Conservation (phyloP, 2,329 filamentous ascomycete species). For the Aspergillus clavatus region DNA sequence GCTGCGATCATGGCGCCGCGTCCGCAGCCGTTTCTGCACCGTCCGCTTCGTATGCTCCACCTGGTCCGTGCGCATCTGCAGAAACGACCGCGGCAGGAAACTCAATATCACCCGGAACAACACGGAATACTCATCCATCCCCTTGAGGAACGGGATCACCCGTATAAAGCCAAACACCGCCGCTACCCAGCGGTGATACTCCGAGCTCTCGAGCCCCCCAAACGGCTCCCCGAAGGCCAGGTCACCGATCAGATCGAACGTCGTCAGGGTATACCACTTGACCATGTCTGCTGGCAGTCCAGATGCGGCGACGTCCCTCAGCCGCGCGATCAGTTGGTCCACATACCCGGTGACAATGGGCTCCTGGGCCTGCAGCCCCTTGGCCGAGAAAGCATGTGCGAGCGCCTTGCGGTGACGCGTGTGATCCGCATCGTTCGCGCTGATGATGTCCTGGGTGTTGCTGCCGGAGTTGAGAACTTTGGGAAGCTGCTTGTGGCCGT, state of each 20-base stretch:
- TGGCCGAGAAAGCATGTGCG: too few relatives aligned
- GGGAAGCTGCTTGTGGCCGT: conserved; percentile 9
- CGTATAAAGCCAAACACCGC: conserved; percentile 14
- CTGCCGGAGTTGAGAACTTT: conserved; percentile 7
- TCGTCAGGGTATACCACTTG: conserved; percentile 23
- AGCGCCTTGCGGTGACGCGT: conserved; percentile 25
- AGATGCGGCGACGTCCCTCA: conserved; percentile 12
- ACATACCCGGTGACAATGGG: conserved; percentile 28
- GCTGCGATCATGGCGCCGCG: background rate
- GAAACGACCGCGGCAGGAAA: background rate
- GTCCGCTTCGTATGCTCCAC: background rate
- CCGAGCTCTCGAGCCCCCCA: conserved; percentile 16
- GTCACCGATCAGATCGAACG: conserved; percentile 26
- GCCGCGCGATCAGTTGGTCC: conserved; percentile 22
- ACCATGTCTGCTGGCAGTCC: conserved; percentile 15
- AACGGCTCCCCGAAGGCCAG: conserved; percentile 24
- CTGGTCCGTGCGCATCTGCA: conserved; percentile 2
- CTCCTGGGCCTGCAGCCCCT: conserved; percentile 36
- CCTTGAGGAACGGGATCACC: background rate
- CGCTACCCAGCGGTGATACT: conserved; percentile 20
- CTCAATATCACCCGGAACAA: background rate
- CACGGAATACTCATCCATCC: conserved; percentile 5
- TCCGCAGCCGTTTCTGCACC: conserved; percentile 4
- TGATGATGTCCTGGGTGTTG: conserved; percentile 9
- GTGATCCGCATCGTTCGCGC: conserved; percentile 19